Base-by-base conservation (phyloP, 192 early-diverging fungal species). In the Coemansia sp. region DNA sequence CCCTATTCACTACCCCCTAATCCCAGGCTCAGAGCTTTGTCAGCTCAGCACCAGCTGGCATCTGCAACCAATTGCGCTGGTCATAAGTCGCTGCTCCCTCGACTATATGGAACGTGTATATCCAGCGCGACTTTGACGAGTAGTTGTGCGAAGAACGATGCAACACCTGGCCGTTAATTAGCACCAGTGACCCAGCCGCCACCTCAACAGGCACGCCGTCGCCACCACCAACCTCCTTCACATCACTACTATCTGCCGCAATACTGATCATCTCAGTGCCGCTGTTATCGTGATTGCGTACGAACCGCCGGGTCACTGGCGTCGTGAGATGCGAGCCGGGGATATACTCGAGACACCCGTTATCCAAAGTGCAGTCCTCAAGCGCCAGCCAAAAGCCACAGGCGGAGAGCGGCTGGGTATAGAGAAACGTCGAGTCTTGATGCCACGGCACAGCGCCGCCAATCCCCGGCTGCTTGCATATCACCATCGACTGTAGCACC, bases 101-200 rank as follows among this genome's bases (percentile, higher is more conserved):
- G 72, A 98, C 90, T 21, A 90, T 85, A 76, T 98, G 96, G 86
- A 98, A 98, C 0, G 96, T 98, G 75, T 98, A 98, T 53, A 96
- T 95, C 77, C 86, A 95, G 6, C 96, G 89, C 36, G 91, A 91
- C 68, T 89, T 87, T 40, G 78, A 69, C 29, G 92, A 94, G 14
- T 67, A 64, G 74, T 98, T 98, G 57, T 87, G 91, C 34, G 88
- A 87, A 5, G 93, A 95, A 73, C 90, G 88, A 73, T 96, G 96
- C 45, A 93, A 65, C 6, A 95, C 89, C 10, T 88, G 87, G 2
- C 96, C 96, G 63, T 98, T 93, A 64, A 98, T 93, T 34, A 98
- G 80, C 14, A 98, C 96, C 24, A 98, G 73, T 1, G 93, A 88
- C 6, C 91, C 89, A 56, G 87, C 69, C 24, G 34, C 39, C 17